Base-by-base conservation (phyloP, 805 yeast genomes). In the Nakazawaea molendinolei region DNA sequence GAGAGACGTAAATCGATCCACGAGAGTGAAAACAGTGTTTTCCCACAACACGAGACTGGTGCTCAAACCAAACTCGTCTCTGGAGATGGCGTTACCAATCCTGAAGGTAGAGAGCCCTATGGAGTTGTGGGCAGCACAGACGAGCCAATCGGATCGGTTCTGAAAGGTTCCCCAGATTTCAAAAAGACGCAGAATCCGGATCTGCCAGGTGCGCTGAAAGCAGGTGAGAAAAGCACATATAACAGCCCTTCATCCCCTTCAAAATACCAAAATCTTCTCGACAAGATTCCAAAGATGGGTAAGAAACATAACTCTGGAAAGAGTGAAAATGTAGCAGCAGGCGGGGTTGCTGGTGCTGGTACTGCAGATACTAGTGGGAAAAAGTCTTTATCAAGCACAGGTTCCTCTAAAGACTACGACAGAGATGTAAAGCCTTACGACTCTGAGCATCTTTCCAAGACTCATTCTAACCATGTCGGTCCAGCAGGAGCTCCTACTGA, bases 91-190 rank as follows among this genome's bases (percentile, higher is more conserved):
- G 39, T 22, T 16, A 19, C 34, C 10, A 14, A 10, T n/a, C 2
- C 33, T 8, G 10, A 36, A 10, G 25, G 17, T n/a, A 36, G 39
- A 36, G 30, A 29, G 13, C 39, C 39, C 13, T 36, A 36, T 20
- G 39, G 39, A 3, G 10, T 25, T 19, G 34, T 23, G 18, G 18
- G 14, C 10, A 17, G 13, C 16, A 25, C 16, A 18, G 34, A 18
- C 24, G 15, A 35, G 29, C 21, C 22, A 23, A 7, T 31, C 29
- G 18, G 17, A 19, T 17, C n/a, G 29, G 3, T 17, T 36, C 10
- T 31, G 24, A 15, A 36, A 36, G 28, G 30, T 36, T 5, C 39
- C 39, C 14, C 34, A 34, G 7, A 20, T 36, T 13, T 20, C 18
- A 10, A 24, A 23, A 21, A 36, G 24, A 14, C 25, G 25, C n/a